Conservation (phyloP, 2,329 filamentous ascomycete genomes). For the Endothia cerciana region DNA sequence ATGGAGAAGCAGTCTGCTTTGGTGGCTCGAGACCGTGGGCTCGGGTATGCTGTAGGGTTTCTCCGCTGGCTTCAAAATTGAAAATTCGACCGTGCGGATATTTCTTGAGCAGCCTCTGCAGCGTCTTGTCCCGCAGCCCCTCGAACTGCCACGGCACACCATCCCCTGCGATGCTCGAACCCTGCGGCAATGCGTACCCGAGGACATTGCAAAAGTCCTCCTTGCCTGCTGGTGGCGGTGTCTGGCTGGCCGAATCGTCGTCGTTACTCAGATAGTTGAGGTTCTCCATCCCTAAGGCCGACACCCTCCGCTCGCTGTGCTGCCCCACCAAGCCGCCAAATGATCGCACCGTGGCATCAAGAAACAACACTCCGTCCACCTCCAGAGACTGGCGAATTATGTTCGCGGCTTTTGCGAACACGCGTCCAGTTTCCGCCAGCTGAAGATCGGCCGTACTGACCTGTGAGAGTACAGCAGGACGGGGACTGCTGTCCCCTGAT, state of each 20-base stretch:
- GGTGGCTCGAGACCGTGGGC: conserved; percentile 33
- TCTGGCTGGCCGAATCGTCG: conserved; percentile 21
- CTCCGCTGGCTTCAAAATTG: conserved; percentile 46
- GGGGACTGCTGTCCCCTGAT: conserved; percentile 18
- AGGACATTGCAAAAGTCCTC: conserved; percentile 39
- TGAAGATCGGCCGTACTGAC: conserved; percentile 28
- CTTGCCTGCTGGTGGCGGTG: conserved; percentile 16
- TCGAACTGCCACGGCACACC: conserved; percentile 27
- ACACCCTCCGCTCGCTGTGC: conserved; percentile 22
- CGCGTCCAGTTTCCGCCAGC: conserved; percentile 23
- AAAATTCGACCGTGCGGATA: conserved; percentile 53
- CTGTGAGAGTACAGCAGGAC: conserved; percentile 20
- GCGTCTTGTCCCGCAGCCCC: conserved; percentile 43
- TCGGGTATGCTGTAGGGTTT: conserved; percentile 1
- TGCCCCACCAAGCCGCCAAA: conserved; percentile 36
- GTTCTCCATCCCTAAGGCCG: conserved; percentile 19
- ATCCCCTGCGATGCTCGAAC: conserved; percentile 40
- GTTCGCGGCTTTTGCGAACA: conserved; percentile 41
- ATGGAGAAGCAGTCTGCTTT: conserved; percentile 11
- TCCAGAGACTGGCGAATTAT: conserved; percentile 49
- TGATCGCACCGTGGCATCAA: conserved; percentile 39
- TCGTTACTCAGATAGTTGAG: conserved; percentile 27
- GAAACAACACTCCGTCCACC: conserved; percentile 44
- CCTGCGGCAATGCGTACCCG: conserved; percentile 43
- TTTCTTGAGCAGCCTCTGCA: conserved; percentile 45